Conservation (phyloP, 2,329 filamentous ascomycete genomes). For the Diaporthe vexans region DNA sequence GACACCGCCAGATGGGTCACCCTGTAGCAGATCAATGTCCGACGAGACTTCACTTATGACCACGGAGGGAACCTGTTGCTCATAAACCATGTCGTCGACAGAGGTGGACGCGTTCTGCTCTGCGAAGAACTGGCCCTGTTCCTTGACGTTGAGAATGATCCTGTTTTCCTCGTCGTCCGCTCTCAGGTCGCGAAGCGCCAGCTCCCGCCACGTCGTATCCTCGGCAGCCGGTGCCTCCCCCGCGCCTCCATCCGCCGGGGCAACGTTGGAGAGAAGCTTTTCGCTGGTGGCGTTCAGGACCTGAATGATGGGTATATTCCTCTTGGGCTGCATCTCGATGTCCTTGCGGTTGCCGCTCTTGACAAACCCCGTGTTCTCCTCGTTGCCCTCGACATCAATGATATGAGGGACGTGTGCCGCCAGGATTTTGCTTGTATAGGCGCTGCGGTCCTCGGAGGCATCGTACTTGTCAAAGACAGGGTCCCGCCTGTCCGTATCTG, state of each 20-base stretch:
- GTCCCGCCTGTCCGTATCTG: constrained; percentile 82
- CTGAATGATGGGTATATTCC: constrained; percentile 88
- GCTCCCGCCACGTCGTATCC: constrained; percentile 79
- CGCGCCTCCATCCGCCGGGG: constrained; percentile 80
- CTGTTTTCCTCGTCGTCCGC: constrained; percentile 81
- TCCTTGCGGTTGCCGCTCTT: constrained; percentile 88
- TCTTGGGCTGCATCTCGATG: constrained; percentile 86
- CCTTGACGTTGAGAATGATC: constrained; percentile 88
- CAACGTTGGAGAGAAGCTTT: constrained; percentile 91
- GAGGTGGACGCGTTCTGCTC: constrained; percentile 65
- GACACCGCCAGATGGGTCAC: constrained; percentile 64
- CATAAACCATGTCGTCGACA: constrained; percentile 67
- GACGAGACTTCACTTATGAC: constrained; percentile 75
- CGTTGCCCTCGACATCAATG: constrained; percentile 93
- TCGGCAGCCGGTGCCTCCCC: constrained; percentile 77
- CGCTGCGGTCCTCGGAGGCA: constrained; percentile 74
- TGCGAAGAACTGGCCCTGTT: constrained; percentile 87
- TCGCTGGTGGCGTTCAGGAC: constrained; percentile 92
- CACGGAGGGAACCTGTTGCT: constrained; percentile 77
- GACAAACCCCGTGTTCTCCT: constrained; percentile 91
- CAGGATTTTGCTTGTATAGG: constrained; percentile 66
- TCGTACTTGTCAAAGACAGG: constrained; percentile 89
- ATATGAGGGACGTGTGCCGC: constrained; percentile 84
- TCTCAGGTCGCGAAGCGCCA: constrained; percentile 84
- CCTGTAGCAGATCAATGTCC: constrained; percentile 69